These are phyloP conservation scores for Vigna nakashimae DNA, from an alignment of 306 rosid species.

Conservation along the genomic window DNA sequence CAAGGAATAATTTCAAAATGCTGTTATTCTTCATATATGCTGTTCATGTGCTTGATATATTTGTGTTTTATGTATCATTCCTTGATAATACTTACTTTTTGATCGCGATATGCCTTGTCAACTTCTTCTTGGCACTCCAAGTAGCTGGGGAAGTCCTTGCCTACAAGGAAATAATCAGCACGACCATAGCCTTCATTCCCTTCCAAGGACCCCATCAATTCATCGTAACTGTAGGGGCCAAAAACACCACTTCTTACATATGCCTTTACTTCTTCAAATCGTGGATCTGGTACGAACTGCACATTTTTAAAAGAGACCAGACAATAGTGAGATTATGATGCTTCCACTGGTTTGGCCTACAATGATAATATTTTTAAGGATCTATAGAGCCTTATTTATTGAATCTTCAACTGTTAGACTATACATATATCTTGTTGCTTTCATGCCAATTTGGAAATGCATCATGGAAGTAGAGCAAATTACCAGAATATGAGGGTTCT, in stretches of 20 bases:
- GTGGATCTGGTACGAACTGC: constrained; percentile 85
- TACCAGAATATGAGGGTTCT: not conserved
- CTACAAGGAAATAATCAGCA: constrained; percentile 96
- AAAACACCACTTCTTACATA: constrained; percentile 87
- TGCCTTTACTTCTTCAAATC: constrained; percentile 88
- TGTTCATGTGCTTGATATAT: too few relatives aligned
- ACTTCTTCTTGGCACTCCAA: constrained; percentile 87
- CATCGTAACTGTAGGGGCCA: constrained; percentile 69
- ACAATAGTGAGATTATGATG: constrained; percentile 13
- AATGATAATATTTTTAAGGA: constrained; percentile 6
- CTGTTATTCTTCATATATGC: too few relatives aligned
- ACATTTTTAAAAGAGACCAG: constrained; percentile 28
- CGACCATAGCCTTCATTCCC: constrained; percentile 94
- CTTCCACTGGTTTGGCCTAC: not conserved
- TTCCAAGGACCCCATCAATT: constrained; percentile 86
- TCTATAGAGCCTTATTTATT: not conserved
- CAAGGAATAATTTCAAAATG: too few relatives aligned
- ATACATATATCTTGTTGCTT: not conserved
- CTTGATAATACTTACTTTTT: constrained; percentile 57
- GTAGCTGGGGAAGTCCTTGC: constrained; percentile 92
- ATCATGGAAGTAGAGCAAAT: not conserved
- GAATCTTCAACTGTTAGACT: not conserved
- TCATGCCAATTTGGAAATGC: constrained; percentile 7
- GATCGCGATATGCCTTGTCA: constrained; percentile 78
- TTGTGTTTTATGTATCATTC: not conserved